phyloP scores from a whole-genome alignment of 495 filamentous ascomycete genomes.

The Penicillium cosmopolitanum region DNA sequence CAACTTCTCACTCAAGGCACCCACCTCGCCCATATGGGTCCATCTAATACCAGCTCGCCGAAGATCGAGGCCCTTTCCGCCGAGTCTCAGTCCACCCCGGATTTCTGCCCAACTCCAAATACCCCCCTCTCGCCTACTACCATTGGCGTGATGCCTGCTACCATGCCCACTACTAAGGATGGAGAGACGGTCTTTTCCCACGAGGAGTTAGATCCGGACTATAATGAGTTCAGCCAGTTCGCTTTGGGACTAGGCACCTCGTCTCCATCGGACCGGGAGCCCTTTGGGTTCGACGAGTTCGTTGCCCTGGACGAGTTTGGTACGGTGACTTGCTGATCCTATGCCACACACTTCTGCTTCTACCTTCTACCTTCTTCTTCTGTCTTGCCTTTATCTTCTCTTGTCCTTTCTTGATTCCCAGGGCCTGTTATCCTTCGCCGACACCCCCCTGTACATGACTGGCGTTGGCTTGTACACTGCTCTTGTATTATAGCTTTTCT shows the following conservation, averaged over 20 bases:
- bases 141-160: constrained; percentile 8
- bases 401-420: constrained; percentile 21
- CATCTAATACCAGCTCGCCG: constrained; percentile 26
- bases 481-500: constrained; percentile 28
- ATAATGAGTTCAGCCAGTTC: constrained; percentile 45
- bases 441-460: constrained; percentile 21
- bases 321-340: constrained; percentile 32
- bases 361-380: constrained; percentile 9
- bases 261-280: constrained; percentile 27
- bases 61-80: constrained; percentile 29
- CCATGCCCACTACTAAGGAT: constrained; percentile 18
- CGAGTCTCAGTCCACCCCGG: constrained; percentile 40
- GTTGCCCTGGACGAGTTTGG: constrained; percentile 40
- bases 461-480: constrained; percentile 29
- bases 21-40: constrained; percentile 20
- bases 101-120: constrained; percentile 43
- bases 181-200: constrained; percentile 32
- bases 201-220: constrained; percentile 36
- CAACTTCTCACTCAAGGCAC: constrained; percentile 33
- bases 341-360: constrained; percentile 12
- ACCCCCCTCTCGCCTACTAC: constrained; percentile 41
- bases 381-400: constrained; percentile 11
- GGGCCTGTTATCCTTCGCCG: constrained; percentile 8
- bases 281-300: constrained; percentile 41
- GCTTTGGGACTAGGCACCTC: constrained; percentile 35